phyloP scores from a whole-genome alignment of 768 basidiomycete species.

The Calocybe cyanea region DNA sequence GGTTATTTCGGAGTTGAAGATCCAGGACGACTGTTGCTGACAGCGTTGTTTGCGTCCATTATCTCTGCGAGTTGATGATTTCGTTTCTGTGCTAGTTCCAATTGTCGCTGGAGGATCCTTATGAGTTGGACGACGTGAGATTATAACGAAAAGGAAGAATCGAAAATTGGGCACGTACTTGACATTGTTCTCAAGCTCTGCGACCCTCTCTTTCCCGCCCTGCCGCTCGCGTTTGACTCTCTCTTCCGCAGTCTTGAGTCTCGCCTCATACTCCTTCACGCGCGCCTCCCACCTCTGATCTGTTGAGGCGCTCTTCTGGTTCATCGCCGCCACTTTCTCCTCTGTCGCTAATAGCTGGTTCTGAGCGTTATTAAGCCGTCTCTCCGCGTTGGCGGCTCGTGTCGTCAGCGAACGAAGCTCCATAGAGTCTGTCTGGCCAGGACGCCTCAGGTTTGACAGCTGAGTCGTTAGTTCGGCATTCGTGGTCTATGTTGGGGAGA shows the following conservation, averaged over 20 bases:
- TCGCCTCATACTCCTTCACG: constrained; percentile 87
- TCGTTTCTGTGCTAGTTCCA: constrained; percentile 76
- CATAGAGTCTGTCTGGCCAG: constrained; percentile 55
- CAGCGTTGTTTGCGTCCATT: constrained; percentile 34
- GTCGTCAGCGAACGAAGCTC: constrained; percentile 69
- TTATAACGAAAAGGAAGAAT: constrained; percentile 1
- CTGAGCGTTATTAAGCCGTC: constrained; percentile 77
- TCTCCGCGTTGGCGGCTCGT: constrained; percentile 81
- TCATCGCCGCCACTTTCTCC: constrained; percentile 74
- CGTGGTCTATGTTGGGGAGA: constrained; percentile 44
- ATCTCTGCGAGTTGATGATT: constrained; percentile 58
- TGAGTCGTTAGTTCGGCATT: constrained; percentile 75
- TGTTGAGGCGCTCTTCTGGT: constrained; percentile 64
- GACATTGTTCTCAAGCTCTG: constrained; percentile 66
- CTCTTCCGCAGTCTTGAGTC: constrained; percentile 83
- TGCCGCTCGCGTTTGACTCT: constrained; percentile 91
- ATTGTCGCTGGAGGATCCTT: constrained; percentile 73
- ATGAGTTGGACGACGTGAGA: neutral
- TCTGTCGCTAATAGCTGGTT: constrained; percentile 84
- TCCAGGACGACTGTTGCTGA: constrained; percentile 2
- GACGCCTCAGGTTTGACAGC: constrained; percentile 56
- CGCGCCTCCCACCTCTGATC: constrained; percentile 93
- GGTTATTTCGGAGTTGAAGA: constrained; percentile 11
- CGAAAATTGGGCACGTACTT: constrained; percentile 42
- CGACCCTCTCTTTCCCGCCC: constrained; percentile 83